phyloP scores from a whole-genome alignment of 176 grass and related monocot species.

The Ampelocalamus luodianensis region DNA sequence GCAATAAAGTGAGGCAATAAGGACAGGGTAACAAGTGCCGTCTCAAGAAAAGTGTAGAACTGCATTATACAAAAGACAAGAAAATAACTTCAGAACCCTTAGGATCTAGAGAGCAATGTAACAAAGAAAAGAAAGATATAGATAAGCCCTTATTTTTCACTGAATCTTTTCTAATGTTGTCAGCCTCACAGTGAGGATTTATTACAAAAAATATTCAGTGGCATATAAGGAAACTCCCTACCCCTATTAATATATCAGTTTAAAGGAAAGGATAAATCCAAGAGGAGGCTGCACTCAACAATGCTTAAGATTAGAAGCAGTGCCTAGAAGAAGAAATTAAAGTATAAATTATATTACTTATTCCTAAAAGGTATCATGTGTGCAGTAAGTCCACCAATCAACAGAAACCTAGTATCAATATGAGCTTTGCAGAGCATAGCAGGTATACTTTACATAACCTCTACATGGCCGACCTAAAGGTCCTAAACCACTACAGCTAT shows the following conservation, averaged over 20 bases:
- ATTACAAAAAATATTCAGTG: neutral
- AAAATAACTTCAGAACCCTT: constrained; percentile 19
- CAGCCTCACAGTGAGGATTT: neutral
- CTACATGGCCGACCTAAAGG: too few relatives aligned
- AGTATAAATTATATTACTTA: neutral
- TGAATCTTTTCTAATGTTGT: neutral
- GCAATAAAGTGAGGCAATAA: constrained; percentile 70
- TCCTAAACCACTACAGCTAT: neutral
- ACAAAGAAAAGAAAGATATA: neutral
- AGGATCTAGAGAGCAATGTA: neutral
- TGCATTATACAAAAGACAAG: constrained; percentile 41
- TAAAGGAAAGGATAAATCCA: too few relatives aligned
- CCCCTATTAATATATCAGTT: too few relatives aligned
- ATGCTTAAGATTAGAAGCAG: neutral
- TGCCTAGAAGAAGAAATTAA: neutral
- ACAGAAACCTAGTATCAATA: neutral
- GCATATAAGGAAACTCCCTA: neutral
- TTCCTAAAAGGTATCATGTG: neutral
- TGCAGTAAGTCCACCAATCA: neutral
- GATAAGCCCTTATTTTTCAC: neutral
- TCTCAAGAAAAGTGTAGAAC: constrained; percentile 84
- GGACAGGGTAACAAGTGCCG: constrained; percentile 66
- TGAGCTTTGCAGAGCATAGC: neutral
- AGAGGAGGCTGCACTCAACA: too few relatives aligned
- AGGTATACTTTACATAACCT: neutral